phyloP scores from a whole-genome alignment of 108 stramenopile species.

The Conticribra weissflogii region DNA sequence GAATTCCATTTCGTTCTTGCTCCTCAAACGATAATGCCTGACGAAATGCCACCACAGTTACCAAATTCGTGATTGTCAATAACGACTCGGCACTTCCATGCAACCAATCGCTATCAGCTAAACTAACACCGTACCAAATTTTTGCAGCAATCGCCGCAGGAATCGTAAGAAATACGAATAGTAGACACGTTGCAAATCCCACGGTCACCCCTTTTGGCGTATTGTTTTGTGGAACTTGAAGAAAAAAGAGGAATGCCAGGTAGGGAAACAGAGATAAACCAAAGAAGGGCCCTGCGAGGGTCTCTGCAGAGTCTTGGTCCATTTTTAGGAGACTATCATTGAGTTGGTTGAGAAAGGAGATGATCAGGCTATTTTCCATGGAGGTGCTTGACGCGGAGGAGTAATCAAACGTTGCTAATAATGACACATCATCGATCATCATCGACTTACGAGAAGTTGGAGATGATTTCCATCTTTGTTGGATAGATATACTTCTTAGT shows the following conservation, averaged over 20 bases:
- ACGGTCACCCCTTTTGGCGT: slow-evolving; percentile 88
- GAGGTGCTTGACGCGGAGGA: neutral
- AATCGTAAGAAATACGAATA: slow-evolving; percentile 92
- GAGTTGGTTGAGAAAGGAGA: slow-evolving; percentile 19
- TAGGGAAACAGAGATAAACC: slow-evolving; percentile 90
- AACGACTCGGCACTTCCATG: slow-evolving; percentile 91
- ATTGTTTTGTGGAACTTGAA: slow-evolving; percentile 75
- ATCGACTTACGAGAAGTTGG: neutral
- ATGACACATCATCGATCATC: neutral
- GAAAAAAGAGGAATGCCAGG: slow-evolving; percentile 90
- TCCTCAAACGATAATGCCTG: slow-evolving; percentile 74
- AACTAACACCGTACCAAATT: slow-evolving; percentile 80
- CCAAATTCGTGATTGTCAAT: slow-evolving; percentile 88
- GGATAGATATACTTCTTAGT: too few relatives aligned
- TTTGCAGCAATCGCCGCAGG: slow-evolving; percentile 91
- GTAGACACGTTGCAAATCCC: slow-evolving; percentile 87
- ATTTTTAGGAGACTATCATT: slow-evolving; percentile 22
- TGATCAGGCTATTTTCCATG: neutral
- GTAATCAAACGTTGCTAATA: neutral
- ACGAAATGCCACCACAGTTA: slow-evolving; percentile 86
- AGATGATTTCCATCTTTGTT: too few relatives aligned
- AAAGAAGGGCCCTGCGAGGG: slow-evolving; percentile 86
- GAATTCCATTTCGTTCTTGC: slow-evolving; percentile 11
- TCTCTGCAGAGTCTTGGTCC: slow-evolving; percentile 63
- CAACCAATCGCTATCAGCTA: slow-evolving; percentile 93